A percentile compares a stretch with the other conserved stretches of the same genome.
Conservation (phyloP, 495 filamentous ascomycete genomes). For the Penicillium flavigenum region DNA sequence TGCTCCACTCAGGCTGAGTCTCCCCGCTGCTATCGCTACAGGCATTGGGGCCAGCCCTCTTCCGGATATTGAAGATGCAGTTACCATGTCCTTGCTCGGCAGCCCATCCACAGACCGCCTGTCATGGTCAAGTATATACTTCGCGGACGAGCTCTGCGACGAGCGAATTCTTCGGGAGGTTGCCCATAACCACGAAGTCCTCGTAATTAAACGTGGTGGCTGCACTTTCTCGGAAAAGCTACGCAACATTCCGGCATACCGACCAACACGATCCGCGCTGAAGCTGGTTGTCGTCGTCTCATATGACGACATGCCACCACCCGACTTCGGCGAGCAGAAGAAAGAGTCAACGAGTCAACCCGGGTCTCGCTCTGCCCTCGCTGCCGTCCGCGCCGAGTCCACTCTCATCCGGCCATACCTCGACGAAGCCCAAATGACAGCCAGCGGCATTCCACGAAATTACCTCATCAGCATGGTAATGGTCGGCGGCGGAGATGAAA, state of each 20-base stretch:
- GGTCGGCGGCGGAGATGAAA: constrained; percentile 72
- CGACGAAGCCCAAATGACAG: constrained; percentile 70
- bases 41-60: constrained; percentile 75
- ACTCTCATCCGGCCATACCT: constrained; percentile 69
- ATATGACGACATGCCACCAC: constrained; percentile 44
- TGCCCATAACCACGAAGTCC: constrained; percentile 67
- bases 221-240: constrained; percentile 86
- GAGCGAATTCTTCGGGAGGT: constrained; percentile 58
- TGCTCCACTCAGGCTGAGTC: constrained; percentile 40
- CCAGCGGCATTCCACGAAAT: constrained; percentile 67
- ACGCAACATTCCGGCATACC: constrained; percentile 73
- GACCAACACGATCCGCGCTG: constrained; percentile 57
- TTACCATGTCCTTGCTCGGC: constrained; percentile 41
- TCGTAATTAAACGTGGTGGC: constrained; percentile 79
- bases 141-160: constrained; percentile 67
- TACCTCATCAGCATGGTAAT: constrained; percentile 80
- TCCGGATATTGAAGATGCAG: constrained; percentile 62
- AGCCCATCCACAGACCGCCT: constrained; percentile 48
- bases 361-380: constrained; percentile 24
- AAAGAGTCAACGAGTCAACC: background rate
- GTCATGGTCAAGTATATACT: constrained; percentile 68
- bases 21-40: constrained; percentile 70
- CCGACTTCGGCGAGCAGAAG: background rate
- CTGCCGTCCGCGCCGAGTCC: constrained; percentile 42
- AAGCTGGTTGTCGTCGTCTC: constrained; percentile 85